Conservation (phyloP, 768 basidiomycete species). For the Naematelia aurantialba region DNA sequence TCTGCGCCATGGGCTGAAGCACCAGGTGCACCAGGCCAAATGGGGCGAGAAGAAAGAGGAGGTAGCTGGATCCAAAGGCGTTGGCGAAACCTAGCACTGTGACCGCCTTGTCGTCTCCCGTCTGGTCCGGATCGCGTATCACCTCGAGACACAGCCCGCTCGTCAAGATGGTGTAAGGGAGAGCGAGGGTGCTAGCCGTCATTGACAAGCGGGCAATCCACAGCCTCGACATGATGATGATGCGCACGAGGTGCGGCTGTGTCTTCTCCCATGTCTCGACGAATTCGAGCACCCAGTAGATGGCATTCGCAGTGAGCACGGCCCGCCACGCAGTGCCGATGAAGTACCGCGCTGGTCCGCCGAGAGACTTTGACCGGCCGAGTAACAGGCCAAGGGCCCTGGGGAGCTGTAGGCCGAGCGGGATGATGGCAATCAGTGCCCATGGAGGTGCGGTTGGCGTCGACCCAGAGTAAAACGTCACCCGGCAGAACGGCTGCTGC, state of each 20-base stretch:
- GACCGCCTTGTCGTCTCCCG: slow-evolving; percentile 42
- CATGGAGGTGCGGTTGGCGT: slow-evolving; percentile 63
- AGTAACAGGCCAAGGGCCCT: slow-evolving; percentile 60
- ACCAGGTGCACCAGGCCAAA: slow-evolving; percentile 62
- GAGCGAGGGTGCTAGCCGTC: slow-evolving; percentile 53
- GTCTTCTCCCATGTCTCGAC: slow-evolving; percentile 56
- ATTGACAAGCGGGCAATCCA: slow-evolving; percentile 61
- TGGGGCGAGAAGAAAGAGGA: slow-evolving; percentile 70
- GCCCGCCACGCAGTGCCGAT: slow-evolving; percentile 57
- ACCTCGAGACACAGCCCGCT: slow-evolving; percentile 73
- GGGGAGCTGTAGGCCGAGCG: slow-evolving; percentile 61
- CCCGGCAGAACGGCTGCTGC: slow-evolving; percentile 80
- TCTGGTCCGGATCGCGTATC: slow-evolving; percentile 41
- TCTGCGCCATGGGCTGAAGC: slow-evolving; percentile 76
- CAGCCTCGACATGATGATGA: slow-evolving; percentile 60
- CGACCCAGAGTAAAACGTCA: slow-evolving; percentile 81
- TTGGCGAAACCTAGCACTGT: slow-evolving; percentile 79
- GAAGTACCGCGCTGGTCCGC: slow-evolving; percentile 65
- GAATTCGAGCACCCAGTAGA: slow-evolving; percentile 81
- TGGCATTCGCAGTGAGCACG: slow-evolving; percentile 60
- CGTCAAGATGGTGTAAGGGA: slow-evolving; percentile 65
- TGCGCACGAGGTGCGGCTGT: slow-evolving; percentile 38
- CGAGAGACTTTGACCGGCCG: slow-evolving; percentile 65
- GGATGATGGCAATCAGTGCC: slow-evolving; percentile 61
- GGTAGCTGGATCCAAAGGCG: slow-evolving; percentile 80